Percentiles rank a stretch among this genome's conserved stretches.
Conservation (phyloP, 805 yeast species). For the Maudiozyma pseudohumilis region DNA sequence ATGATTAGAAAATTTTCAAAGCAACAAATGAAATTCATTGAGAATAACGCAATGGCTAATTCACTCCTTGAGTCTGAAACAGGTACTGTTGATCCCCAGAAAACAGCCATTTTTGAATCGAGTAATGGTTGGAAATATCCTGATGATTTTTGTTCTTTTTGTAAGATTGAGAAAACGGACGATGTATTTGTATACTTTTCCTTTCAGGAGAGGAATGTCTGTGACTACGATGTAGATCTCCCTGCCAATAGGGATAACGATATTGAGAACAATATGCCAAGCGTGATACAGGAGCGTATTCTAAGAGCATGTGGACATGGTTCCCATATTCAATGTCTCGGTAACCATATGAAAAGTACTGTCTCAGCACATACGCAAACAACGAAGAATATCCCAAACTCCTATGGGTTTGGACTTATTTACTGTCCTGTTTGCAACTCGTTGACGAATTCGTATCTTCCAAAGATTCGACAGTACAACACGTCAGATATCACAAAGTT, state of each 20-base stretch:
- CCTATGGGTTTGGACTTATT: constrained; percentile 59
- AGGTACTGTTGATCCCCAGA: background rate
- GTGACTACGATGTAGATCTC: constrained; percentile 16
- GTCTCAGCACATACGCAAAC: constrained; percentile 55
- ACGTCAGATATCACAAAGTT: constrained; percentile 5
- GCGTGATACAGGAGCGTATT: constrained; percentile 10
- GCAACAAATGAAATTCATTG: constrained; percentile 70
- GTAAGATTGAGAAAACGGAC: constrained; percentile 25
- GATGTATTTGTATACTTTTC: constrained; percentile 25
- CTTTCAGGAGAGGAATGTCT: constrained; percentile 22
- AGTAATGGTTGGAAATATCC: constrained; percentile 13
- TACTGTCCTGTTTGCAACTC: constrained; percentile 89
- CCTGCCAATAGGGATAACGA: background rate
- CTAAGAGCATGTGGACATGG: constrained; percentile 80
- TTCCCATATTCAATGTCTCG: constrained; percentile 73
- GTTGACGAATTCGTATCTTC: constrained; percentile 73
- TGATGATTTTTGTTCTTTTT: constrained; percentile 25
- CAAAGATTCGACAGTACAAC: constrained; percentile 32
- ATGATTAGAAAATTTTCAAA: constrained; percentile 69
- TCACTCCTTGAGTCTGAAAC: background rate
- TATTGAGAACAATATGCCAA: background rate
- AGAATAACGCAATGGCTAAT: constrained; percentile 33
- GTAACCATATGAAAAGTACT: constrained; percentile 49
- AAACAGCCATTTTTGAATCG: constrained; percentile 10
- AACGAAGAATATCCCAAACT: constrained; percentile 74